Evolutionary conservation across 352 stramenopile genomes (phyloP).

Genomic region (Phytophthora sp.): DNA sequence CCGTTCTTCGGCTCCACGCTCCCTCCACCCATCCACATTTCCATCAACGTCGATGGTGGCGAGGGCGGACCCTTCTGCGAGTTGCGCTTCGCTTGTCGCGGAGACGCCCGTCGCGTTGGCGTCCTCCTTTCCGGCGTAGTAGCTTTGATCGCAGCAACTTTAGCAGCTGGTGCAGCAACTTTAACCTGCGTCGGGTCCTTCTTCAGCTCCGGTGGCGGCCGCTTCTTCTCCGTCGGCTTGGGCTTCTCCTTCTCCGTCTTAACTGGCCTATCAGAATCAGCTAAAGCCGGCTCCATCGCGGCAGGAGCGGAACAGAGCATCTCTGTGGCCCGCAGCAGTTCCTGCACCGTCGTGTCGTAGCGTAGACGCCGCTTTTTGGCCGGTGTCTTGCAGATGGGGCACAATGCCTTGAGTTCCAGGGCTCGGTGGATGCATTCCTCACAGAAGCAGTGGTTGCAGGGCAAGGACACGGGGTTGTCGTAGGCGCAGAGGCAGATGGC

Average conservation of each 20-base stretch:
- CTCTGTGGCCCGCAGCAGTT: conserved; percentile 66
- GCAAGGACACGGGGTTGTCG: conserved; percentile 69
- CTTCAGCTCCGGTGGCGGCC: background rate
- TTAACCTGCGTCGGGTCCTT: conserved; percentile 7
- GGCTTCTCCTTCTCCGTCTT: conserved; percentile 1
- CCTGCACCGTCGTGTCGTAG: conserved; percentile 78
- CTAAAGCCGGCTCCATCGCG: background rate
- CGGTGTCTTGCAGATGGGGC: conserved; percentile 85
- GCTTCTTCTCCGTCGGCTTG: background rate
- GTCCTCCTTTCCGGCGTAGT: conserved; percentile 8
- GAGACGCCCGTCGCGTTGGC: conserved; percentile 16
- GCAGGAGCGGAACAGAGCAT: conserved; percentile 47
- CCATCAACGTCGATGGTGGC: conserved; percentile 22
- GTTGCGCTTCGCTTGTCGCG: conserved; percentile 17
- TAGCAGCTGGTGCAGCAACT: conserved; percentile 5
- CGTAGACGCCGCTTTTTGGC: conserved; percentile 81
- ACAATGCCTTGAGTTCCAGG: conserved; percentile 78
- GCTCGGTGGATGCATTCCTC: conserved; percentile 87
- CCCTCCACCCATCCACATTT: conserved; percentile 19
- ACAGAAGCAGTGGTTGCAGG: conserved; percentile 90
- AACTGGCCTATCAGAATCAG: background rate
- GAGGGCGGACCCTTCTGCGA: conserved; percentile 15
- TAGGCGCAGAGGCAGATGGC: conserved; percentile 86
- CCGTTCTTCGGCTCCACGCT: conserved; percentile 15
- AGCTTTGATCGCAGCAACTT: conserved; percentile 4